Conservation (phyloP, 2,329 filamentous ascomycete species). For the Verticillium nonalfalfae region DNA sequence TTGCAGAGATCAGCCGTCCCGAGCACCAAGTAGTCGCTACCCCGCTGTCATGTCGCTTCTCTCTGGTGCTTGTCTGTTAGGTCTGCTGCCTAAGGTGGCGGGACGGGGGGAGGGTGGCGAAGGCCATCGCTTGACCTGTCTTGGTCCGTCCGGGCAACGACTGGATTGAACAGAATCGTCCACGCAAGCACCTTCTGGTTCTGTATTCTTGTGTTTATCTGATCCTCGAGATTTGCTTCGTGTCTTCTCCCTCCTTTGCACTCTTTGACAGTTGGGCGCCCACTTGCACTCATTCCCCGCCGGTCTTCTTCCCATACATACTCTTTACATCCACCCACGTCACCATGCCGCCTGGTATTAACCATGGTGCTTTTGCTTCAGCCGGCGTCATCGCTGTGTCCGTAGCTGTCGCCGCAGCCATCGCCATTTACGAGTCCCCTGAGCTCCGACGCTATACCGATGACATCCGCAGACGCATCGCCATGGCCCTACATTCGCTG, state of each 20-base stretch:
- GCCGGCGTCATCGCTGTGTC: slow-evolving; percentile 52
- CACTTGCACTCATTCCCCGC: neutral
- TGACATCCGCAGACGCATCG: slow-evolving; percentile 55
- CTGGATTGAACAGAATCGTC: neutral
- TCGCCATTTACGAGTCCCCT: slow-evolving; percentile 58
- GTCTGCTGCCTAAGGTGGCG: neutral
- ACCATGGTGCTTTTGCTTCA: slow-evolving; percentile 47
- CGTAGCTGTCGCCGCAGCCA: slow-evolving; percentile 49
- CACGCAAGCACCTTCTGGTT: slow-evolving; percentile 2
- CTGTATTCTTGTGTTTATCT: neutral
- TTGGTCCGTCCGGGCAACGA: neutral
- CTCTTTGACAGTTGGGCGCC: neutral
- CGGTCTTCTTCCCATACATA: neutral
- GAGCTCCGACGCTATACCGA: slow-evolving; percentile 56
- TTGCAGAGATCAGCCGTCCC: neutral
- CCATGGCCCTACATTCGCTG: slow-evolving; percentile 51
- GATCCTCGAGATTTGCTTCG: neutral
- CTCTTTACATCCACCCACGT: neutral
- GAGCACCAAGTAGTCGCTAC: neutral
- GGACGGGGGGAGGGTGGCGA: neutral
- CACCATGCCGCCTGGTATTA: slow-evolving; percentile 45
- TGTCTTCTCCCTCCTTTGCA: slow-evolving; percentile 2
- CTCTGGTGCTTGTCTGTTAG: neutral
- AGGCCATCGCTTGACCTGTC: neutral
- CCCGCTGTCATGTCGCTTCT: neutral